Evolutionary conservation across 495 filamentous ascomycete genomes (phyloP), one percentile per base, ranked within the genome.

Genomic region (Ramalina intermedia): DNA sequence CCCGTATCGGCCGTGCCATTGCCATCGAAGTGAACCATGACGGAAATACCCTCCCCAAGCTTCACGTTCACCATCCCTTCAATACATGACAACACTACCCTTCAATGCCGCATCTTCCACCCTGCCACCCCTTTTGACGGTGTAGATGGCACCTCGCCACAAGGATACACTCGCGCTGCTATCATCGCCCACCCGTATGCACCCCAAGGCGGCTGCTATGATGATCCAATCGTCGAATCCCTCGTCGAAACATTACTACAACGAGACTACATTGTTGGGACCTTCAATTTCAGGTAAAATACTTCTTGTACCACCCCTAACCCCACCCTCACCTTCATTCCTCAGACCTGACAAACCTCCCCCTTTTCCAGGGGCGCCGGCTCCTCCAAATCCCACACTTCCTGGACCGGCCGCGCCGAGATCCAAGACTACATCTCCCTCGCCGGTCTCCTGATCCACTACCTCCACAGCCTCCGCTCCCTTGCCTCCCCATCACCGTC

Each of bases 121-220:
- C 51, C 53, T 13, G 41, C 42, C 37, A 39, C 16, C 37, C 14
- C 14, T 14, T 44, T 40, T n/a, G 11, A 47, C 12, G 24, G 16
- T 20, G 18, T 27, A 18, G 40, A 20, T 20, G 42, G 38, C 9
- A 39, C 24, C 20, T 23, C 40, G 2, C 14, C 56, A n/a, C 37
- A 55, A 18, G 73, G 72, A 70, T 55, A 49, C 9, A 67, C 68
- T 43, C 73, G 73, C 50, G 83, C 79, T 11, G 89, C 87, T 3
- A 73, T 96, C 18, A 61, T 98, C 21, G 90, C 89, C 0, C 91
- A 96, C 63, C 89, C 91, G 0, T 98, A 96, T 52, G 86, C 87
- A 17, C 76, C 84, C 0, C 67, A 96, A 6, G 91, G 91, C 11
- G 91, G 91, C 5, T 81, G 69, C 66, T 90, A 79, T 61, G 84